Evolutionary conservation across 148 eudicot species (phyloP).

Genomic region (Dysphania ambrosioides): DNA sequence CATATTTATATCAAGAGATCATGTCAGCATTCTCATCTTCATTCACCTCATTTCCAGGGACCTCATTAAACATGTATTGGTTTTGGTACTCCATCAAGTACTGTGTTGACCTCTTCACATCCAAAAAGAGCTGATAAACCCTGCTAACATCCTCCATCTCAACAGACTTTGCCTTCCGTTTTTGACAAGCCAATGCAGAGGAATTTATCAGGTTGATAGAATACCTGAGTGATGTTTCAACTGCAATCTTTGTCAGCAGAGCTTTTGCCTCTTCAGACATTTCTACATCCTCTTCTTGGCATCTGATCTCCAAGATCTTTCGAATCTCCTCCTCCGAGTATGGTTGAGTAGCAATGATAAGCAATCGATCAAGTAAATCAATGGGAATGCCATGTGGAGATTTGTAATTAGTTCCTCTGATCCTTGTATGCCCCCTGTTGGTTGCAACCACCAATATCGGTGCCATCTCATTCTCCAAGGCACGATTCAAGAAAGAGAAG

Average conservation of each 20-base stretch:
- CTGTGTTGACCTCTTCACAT: conserved; percentile 94
- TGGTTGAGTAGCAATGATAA: conserved; percentile 83
- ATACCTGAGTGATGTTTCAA: conserved; percentile 79
- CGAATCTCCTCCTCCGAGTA: conserved; percentile 81
- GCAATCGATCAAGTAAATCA: conserved; percentile 85
- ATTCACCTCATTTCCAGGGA: conserved; percentile 29
- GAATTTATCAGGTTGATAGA: conserved; percentile 75
- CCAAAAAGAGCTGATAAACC: conserved; percentile 77
- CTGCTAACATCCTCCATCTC: conserved; percentile 90
- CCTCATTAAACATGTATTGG: conserved; percentile 87
- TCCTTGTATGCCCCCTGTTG: conserved; percentile 80
- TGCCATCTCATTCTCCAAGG: conserved; percentile 94
- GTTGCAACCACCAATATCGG: conserved; percentile 93
- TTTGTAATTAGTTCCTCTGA: conserved; percentile 87
- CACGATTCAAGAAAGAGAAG: conserved; percentile 91
- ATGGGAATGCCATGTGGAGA: conserved; percentile 97
- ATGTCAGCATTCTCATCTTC: conserved; percentile 1
- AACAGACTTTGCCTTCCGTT: conserved; percentile 77
- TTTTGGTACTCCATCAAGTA: conserved; percentile 93
- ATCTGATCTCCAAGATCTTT: conserved; percentile 76
- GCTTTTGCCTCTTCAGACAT: conserved; percentile 84
- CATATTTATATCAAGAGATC: conserved; percentile 5
- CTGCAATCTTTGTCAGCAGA: conserved; percentile 81
- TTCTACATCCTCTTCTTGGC: conserved; percentile 93
- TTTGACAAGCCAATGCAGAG: conserved; percentile 70